Base-by-base conservation (phyloP, 1,284 basidiomycete genomes). In the Coniferiporia sulphurascens region DNA sequence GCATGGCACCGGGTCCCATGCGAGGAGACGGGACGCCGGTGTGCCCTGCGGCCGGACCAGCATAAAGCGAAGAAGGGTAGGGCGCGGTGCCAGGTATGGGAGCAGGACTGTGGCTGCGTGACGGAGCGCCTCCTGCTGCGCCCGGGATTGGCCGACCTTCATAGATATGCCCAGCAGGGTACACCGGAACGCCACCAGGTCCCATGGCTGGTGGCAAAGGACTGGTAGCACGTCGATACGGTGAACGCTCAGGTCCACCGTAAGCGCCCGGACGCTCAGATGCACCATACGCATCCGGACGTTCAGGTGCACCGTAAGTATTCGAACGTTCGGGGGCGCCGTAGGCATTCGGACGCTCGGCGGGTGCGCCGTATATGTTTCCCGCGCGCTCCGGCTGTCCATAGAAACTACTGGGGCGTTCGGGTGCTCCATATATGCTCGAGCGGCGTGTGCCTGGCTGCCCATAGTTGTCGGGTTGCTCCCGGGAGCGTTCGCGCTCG, bases 161-260 rank as follows among this genome's bases (percentile, higher is more conserved):
- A 61, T 82, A 63, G 43, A 79, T 70, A 68, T 84, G 81, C 1
- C 80, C 79, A n/a, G 73, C 68, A 52, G 82, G 78, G 67, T 84
- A 83, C n/a, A 77, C 69, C 15, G 56, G 56, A 22, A 65, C 49
- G 13, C 52, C 64, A 27, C 52, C n/a, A 3, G 60, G 51, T 15
- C 55, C 60, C 38, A 61, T 32, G 15, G 36, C 21, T n/a, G 58
- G 43, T 6, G 45, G 52, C 22, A 58, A 58, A 12, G 53, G 58
- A 3, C 17, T 62, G 45, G 51, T 45, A 8, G 49, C 56, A 4
- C 62, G 56, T 27, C 60, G 56, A 48, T 61, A 62, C 15, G 62
- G 62, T 19, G 56, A 59, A 32, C 54, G 62, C 6, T 49, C 63
- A 22, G 67, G 68, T 6, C 68, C 62, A 22, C 68, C 68, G 45